phyloP scores from a whole-genome alignment of 495 filamentous ascomycete species.

The Xylaria grammica region DNA sequence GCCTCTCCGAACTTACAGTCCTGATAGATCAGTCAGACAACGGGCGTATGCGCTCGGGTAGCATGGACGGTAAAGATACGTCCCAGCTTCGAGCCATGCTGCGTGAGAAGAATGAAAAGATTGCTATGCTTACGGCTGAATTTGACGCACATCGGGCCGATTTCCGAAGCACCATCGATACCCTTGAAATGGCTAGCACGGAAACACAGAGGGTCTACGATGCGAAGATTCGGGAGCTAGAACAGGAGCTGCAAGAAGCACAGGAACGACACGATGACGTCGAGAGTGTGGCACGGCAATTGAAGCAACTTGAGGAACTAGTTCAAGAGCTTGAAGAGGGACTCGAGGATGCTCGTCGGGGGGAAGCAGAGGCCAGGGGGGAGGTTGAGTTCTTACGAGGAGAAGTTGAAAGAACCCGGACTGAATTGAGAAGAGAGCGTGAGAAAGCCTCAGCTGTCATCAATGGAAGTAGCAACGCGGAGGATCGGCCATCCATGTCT shows the following conservation, averaged over 20 bases:
- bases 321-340: conserved; percentile 97
- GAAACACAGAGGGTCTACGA: conserved; percentile 99
- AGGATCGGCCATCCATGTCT: conserved; percentile 50
- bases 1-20: conserved; percentile 73
- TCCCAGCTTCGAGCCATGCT: conserved; percentile 78
- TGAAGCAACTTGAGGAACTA: conserved; percentile 94
- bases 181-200: conserved; percentile 91
- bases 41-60: conserved; percentile 47
- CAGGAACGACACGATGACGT: conserved; percentile 87
- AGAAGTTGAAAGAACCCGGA: conserved; percentile 91
- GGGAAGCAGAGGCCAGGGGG: conserved; percentile 95
- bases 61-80: conserved; percentile 79
- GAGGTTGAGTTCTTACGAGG: conserved; percentile 97
- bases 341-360: conserved; percentile 90
- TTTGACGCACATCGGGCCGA: conserved; percentile 96
- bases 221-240: conserved; percentile 85
- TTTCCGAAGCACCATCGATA: conserved; percentile 96
- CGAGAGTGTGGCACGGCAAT: conserved; percentile 83
- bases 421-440: conserved; percentile 87
- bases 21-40: conserved; percentile 62
- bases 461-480: conserved; percentile 56
- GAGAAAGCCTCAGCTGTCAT: conserved; percentile 78
- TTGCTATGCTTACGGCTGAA: conserved; percentile 86
- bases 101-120: conserved; percentile 96
- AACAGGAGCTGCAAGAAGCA: conserved; percentile 80